phyloP scores from a whole-genome alignment of 208 protist species.

The Trypanosoma boissoni region DNA sequence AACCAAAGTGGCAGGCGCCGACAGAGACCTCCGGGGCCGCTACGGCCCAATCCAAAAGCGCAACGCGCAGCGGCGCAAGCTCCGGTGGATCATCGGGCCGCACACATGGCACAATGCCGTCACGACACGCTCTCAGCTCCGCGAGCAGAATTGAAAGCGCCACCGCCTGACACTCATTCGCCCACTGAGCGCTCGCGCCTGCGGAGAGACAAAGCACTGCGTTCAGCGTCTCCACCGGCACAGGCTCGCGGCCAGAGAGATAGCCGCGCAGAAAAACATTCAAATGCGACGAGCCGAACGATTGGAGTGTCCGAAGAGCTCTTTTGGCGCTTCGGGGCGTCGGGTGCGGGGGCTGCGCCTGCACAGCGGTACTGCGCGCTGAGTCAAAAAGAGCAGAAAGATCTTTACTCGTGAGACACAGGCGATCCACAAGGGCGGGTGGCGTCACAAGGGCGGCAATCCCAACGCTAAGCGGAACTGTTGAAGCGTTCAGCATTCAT shows the following conservation, averaged over 20 bases:
- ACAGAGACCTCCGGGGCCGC: slow-evolving; percentile 55
- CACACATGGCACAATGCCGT: slow-evolving; percentile 38
- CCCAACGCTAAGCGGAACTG: slow-evolving; percentile 17
- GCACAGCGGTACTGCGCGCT: slow-evolving; percentile 56
- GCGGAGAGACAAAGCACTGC: slow-evolving; percentile 55
- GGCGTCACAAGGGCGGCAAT: slow-evolving; percentile 16
- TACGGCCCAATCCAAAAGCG: slow-evolving; percentile 42
- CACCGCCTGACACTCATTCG: slow-evolving; percentile 60
- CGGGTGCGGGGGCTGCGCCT: slow-evolving; percentile 56
- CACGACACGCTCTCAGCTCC: slow-evolving; percentile 56
- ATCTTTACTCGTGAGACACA: slow-evolving; percentile 39
- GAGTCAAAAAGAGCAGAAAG: slow-evolving; percentile 58
- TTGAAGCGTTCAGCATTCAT: slow-evolving; percentile 15
- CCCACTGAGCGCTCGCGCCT: slow-evolving; percentile 59
- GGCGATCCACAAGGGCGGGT: slow-evolving; percentile 7
- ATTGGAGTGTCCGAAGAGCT: slow-evolving; percentile 42
- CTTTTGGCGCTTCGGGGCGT: slow-evolving; percentile 65
- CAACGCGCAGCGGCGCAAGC: slow-evolving; percentile 55
- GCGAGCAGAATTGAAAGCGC: slow-evolving; percentile 54
- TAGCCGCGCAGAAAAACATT: slow-evolving; percentile 73
- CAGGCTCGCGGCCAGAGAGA: slow-evolving; percentile 51
- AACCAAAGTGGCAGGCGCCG: slow-evolving; percentile 52
- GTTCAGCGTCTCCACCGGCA: slow-evolving; percentile 51
- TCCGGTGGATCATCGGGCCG: slow-evolving; percentile 64
- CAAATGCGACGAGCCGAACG: slow-evolving; percentile 65